Evolutionary conservation across 345 rosid genomes (phyloP).

Genomic region (Linum tenue): DNA sequence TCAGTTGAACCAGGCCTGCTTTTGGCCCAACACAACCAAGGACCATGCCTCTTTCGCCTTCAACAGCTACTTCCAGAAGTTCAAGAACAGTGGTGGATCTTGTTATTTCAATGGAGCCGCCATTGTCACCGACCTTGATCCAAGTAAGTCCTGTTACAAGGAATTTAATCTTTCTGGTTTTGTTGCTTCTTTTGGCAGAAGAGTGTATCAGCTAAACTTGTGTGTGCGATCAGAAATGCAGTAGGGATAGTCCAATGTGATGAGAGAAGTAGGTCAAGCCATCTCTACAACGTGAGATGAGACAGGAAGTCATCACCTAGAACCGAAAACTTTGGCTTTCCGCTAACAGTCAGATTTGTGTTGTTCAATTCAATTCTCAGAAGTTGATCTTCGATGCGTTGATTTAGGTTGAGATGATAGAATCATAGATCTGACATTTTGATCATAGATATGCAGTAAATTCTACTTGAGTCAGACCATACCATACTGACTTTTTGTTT

Average conservation of each 20-base stretch:
- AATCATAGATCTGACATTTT: background rate
- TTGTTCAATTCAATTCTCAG: too few species aligned
- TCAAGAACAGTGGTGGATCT: constrained; percentile 47
- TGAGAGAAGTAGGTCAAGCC: too few species aligned
- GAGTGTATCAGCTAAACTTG: too few species aligned
- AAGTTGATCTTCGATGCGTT: too few species aligned
- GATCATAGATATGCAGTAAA: background rate
- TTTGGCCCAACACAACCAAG: constrained; percentile 31
- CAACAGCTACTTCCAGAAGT: constrained; percentile 53
- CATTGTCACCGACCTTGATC: constrained; percentile 48
- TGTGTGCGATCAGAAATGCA: too few species aligned
- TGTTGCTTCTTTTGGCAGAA: background rate
- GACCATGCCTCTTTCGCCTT: constrained; percentile 58
- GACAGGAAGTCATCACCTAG: too few species aligned
- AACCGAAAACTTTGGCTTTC: too few species aligned
- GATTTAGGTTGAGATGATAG: too few species aligned
- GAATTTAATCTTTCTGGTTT: too few species aligned
- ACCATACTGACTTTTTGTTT: background rate
- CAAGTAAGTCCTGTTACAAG: constrained; percentile 27
- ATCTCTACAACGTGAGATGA: too few species aligned
- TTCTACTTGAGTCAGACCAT: background rate
- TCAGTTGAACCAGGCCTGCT: constrained; percentile 36
- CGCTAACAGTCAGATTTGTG: too few species aligned
- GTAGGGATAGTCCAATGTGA: too few species aligned
- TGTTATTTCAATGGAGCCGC: constrained; percentile 57